Base-by-base conservation (phyloP, 345 rosid genomes). In the Iberis pinnata region DNA sequence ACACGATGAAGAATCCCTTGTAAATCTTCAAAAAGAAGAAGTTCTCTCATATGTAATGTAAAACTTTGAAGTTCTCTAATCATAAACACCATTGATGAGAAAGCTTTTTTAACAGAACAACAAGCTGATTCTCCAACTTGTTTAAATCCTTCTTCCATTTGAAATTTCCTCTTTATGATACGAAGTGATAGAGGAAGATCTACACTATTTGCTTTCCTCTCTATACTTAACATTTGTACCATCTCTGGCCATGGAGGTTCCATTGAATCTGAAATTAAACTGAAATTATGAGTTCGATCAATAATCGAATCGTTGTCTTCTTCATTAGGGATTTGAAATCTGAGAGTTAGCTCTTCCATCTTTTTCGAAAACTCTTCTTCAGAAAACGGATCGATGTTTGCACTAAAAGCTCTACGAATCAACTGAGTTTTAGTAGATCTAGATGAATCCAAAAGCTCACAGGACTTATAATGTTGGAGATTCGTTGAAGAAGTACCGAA, bases 51-150 rank as follows among this genome's bases (percentile, higher is more conserved):
- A 46, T 83, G 96, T 25, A 92, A 33, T 9, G 82, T 64, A 61
- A 68, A 83, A 61, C 89, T 77, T 1, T 88, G 96, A 3, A 92
- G 77, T 62, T 92, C 98, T 2, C 86, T 64, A 29, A 92, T 81
- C 60, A 92, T 92, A 62, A 88, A 92, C 64, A 92, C 98, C 98
- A 81, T 85, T 0, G 96, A 92, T 0, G 95, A 83, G 50, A 92
- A 92, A 11, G 98, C 96, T 75, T 71, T 80, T 54, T 78, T 88
- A 22, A 92, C 70, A 1, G 98, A 84, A 44, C 89, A 80, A 26
- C 69, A 84, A 43, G 92, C 93, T 2, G 84, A 68, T 51, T 83
- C 95, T 1, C 83, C 73, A 3, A 81, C 93, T 45, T 81, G 86
- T 6, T 59, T 64, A 1, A 83, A 58, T 14, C 75, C 88, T 12